Percentiles rank a stretch among this genome's conserved stretches.
These are phyloP conservation scores for Lodderomyces margitis DNA, from an alignment of 1,139 yeast genomes.

Conservation along the genomic window DNA sequence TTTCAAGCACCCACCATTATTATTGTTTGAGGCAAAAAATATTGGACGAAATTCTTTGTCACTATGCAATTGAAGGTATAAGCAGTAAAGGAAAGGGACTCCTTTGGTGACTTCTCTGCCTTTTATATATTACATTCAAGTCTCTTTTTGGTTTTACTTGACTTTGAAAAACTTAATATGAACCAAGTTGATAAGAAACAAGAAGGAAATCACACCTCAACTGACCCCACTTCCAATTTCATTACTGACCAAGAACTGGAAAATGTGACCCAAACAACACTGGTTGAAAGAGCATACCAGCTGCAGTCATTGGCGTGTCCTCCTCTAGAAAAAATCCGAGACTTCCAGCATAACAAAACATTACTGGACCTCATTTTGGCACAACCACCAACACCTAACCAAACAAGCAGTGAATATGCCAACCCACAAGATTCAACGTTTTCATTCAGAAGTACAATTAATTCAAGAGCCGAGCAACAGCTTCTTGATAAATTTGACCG, in stretches of 20 bases:
- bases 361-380: not conserved
- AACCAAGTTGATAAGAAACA: not conserved
- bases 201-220: not conserved
- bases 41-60: no score
- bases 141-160: not conserved
- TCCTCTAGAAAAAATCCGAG: no score
- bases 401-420: not conserved
- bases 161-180: not conserved
- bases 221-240: not conserved
- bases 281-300: not conserved
- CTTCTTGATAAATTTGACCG: constrained; percentile 12
- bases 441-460: not conserved
- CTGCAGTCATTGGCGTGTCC: not conserved
- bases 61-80: no score
- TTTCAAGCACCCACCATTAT: no score
- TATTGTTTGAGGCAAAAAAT: no score
- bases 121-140: not conserved
- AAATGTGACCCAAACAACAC: not conserved
- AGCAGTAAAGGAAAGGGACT: no score
- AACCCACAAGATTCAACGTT: not conserved
- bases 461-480: constrained; percentile 1
- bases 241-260: not conserved
- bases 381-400: not conserved
- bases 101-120: no score
- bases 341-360: not conserved